Evolutionary conservation across 2,329 filamentous ascomycete genomes (phyloP).

Genomic region (Verticillium longisporum): DNA sequence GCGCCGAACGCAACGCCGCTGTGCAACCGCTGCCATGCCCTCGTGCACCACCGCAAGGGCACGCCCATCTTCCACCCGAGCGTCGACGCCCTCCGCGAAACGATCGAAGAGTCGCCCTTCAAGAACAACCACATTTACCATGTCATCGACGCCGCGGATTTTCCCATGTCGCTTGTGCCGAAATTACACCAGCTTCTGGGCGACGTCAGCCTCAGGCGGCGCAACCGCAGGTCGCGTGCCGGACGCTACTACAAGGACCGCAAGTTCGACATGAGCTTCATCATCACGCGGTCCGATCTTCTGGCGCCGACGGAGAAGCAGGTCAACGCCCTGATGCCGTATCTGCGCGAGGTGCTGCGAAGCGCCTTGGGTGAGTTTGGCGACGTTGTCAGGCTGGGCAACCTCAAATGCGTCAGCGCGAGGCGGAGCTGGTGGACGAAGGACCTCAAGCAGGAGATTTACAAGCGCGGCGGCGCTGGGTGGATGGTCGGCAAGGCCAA

Average conservation of each 20-base stretch:
- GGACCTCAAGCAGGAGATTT: conserved; percentile 79
- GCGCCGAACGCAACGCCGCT: conserved; percentile 40
- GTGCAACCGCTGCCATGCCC: conserved; percentile 81
- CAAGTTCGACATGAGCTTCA: conserved; percentile 76
- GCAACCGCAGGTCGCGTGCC: conserved; percentile 69
- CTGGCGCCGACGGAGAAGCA: conserved; percentile 77
- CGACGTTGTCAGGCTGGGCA: conserved; percentile 72
- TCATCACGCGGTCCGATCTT: conserved; percentile 84
- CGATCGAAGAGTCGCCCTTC: conserved; percentile 81
- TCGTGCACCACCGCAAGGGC: conserved; percentile 69
- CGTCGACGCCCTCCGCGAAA: conserved; percentile 72
- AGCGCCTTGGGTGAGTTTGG: conserved; percentile 64
- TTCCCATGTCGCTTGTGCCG: conserved; percentile 86
- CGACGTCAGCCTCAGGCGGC: conserved; percentile 66
- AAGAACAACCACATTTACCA: conserved; percentile 94
- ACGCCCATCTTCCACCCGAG: conserved; percentile 73
- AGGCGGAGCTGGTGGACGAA: conserved; percentile 88
- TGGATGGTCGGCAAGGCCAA: conserved; percentile 99
- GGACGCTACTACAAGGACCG: conserved; percentile 60
- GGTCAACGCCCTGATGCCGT: conserved; percentile 82
- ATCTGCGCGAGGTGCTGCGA: conserved; percentile 69
- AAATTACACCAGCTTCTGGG: conserved; percentile 64
- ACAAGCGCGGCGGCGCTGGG: conserved; percentile 72
- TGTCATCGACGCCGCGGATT: conserved; percentile 89
- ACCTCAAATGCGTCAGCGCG: conserved; percentile 79